phyloP scores from a whole-genome alignment of 2,329 filamentous ascomycete genomes.

The Pseudocercospora macadamiae region DNA sequence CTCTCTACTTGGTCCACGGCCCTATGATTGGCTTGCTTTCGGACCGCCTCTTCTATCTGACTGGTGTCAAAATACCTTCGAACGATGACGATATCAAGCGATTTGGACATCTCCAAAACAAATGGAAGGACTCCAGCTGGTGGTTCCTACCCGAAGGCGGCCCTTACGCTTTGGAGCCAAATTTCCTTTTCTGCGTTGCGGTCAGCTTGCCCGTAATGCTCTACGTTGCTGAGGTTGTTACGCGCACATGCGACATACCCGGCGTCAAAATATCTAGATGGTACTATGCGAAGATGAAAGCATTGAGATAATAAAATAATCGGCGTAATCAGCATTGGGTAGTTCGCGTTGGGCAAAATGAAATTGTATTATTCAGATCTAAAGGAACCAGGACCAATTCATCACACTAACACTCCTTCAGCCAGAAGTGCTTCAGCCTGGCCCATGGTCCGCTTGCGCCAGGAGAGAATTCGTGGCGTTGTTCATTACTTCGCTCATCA shows the following conservation, averaged over 20 bases:
- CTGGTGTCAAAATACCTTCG: constrained; percentile 29
- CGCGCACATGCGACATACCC: constrained; percentile 31
- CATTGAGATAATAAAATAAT: constrained; percentile 14
- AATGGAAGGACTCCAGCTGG: constrained; percentile 29
- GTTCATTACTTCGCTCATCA: background rate
- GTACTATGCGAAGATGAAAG: constrained; percentile 27
- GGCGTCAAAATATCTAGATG: constrained; percentile 28
- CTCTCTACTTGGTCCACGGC: constrained; percentile 66
- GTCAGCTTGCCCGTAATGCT: constrained; percentile 31
- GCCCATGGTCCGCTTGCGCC: background rate
- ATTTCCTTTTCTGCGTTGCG: constrained; percentile 30
- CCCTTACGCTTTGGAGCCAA: constrained; percentile 28
- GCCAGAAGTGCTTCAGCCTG: background rate
- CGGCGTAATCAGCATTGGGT: too few relatives aligned
- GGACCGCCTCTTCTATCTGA: constrained; percentile 44
- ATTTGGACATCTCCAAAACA: constrained; percentile 26
- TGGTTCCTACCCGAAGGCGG: constrained; percentile 33
- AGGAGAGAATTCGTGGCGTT: background rate
- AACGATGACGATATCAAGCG: constrained; percentile 22
- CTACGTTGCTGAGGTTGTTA: constrained; percentile 33
- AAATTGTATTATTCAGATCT: background rate
- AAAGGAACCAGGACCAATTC: background rate
- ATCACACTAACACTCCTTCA: constrained; percentile 1
- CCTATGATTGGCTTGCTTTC: constrained; percentile 62
- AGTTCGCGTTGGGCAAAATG: too few relatives aligned